A percentile compares a stretch with the other conserved stretches of the same genome.
These are phyloP conservation scores for Carpinus viminea DNA, from an alignment of 306 rosid genomes.

Conservation along the genomic window DNA sequence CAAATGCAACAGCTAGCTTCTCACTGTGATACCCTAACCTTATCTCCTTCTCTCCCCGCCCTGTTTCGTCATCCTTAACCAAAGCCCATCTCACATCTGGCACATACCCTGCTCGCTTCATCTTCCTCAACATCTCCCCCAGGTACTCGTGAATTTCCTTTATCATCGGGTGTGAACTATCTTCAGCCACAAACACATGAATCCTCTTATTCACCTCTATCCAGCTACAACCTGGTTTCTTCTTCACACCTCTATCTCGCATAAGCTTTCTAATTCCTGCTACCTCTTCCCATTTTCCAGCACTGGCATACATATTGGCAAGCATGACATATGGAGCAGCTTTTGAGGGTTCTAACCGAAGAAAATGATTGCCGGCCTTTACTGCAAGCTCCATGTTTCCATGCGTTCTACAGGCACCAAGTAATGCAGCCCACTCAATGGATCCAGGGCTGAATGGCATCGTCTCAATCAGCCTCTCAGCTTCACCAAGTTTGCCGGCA, in stretches of 20 bases:
- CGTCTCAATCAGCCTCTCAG: slow-evolving; percentile 67
- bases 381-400: slow-evolving; percentile 79
- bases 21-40: slow-evolving; percentile 66
- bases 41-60: slow-evolving; percentile 65
- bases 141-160: slow-evolving; percentile 63
- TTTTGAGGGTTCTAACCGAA: slow-evolving; percentile 62
- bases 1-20: slow-evolving; percentile 76
- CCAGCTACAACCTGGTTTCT: slow-evolving; percentile 90
- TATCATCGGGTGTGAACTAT: slow-evolving; percentile 71
- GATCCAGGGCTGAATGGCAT: slow-evolving; percentile 73
- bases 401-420: slow-evolving; percentile 80
- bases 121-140: slow-evolving; percentile 57
- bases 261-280: slow-evolving; percentile 58
- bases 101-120: slow-evolving; percentile 65
- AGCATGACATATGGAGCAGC: slow-evolving; percentile 70
- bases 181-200: slow-evolving; percentile 75
- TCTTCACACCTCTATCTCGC: slow-evolving; percentile 76
- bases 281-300: slow-evolving; percentile 68
- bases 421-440: slow-evolving; percentile 76
- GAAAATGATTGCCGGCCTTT: slow-evolving; percentile 63
- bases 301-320: slow-evolving; percentile 64
- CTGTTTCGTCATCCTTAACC: slow-evolving; percentile 54
- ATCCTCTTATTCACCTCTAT: slow-evolving; percentile 65
- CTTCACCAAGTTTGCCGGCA: slow-evolving; percentile 67
- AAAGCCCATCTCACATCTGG: slow-evolving; percentile 65